These are phyloP conservation scores for Hordeum vulgare DNA, from an alignment of 176 grass and related monocot species.

Conservation along the genomic window DNA sequence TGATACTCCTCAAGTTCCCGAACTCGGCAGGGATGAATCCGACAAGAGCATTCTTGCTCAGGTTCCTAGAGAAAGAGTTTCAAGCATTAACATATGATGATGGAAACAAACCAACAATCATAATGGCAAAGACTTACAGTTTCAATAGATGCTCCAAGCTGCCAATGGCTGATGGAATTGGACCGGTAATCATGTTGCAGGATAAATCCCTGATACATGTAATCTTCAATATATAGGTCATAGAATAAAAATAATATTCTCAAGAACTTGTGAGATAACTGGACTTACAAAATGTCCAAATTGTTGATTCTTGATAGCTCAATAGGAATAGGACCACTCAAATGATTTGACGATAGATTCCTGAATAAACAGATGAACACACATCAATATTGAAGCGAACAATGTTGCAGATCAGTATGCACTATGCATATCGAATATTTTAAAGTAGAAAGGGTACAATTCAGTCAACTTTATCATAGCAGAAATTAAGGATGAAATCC, in stretches of 20 bases:
- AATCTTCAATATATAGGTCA: constrained; percentile 14
- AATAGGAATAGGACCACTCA: constrained; percentile 79
- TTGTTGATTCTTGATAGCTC: constrained; percentile 87
- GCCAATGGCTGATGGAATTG: constrained; percentile 79
- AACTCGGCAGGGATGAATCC: constrained; percentile 82
- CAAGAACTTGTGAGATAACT: not conserved
- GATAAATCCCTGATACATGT: constrained; percentile 67
- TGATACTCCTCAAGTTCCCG: constrained; percentile 93
- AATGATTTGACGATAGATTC: constrained; percentile 84
- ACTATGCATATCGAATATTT: not conserved
- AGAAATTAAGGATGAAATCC: not conserved
- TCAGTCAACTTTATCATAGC: not conserved
- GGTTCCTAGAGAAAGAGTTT: constrained; percentile 51
- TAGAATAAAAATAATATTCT: constrained; percentile 13
- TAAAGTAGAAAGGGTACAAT: not conserved
- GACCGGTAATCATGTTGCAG: constrained; percentile 68
- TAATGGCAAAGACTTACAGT: constrained; percentile 46
- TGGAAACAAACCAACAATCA: not conserved
- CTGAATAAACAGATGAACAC: constrained; percentile 24
- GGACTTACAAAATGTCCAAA: constrained; percentile 90
- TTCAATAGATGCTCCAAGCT: constrained; percentile 85
- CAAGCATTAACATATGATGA: constrained; percentile 15
- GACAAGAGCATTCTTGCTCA: constrained; percentile 79
- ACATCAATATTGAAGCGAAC: not conserved
- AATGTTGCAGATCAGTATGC: not conserved